Evolutionary conservation across 345 rosid genomes (phyloP).

Genomic region (Eucalyptus coolabah): DNA sequence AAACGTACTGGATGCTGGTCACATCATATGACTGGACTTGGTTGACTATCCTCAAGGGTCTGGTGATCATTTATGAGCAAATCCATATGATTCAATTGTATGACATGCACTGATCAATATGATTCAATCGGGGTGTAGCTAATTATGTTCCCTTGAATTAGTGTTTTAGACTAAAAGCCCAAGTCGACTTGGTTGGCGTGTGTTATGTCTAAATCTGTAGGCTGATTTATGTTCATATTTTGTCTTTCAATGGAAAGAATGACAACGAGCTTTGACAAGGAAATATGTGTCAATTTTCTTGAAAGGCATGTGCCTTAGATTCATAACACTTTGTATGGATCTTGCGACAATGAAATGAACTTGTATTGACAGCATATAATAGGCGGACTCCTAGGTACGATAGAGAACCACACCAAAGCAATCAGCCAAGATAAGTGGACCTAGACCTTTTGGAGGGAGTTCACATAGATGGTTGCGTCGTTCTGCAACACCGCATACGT

Average conservation of each 20-base stretch:
- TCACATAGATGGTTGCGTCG: rapidly evolving
- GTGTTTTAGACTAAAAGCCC: not conserved
- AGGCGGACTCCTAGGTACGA: not conserved
- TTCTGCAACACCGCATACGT: rapidly evolving
- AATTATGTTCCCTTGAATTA: too few relatives aligned
- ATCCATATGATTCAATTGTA: too few relatives aligned
- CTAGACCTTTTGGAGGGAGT: not conserved
- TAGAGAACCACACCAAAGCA: not conserved
- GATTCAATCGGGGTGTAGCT: not conserved
- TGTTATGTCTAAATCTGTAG: not conserved
- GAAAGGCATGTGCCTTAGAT: not conserved
- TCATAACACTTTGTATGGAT: not conserved
- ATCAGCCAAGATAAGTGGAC: not conserved
- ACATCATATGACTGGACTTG: not conserved
- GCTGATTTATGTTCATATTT: not conserved
- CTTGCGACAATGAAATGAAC: not conserved
- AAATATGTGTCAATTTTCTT: not conserved
- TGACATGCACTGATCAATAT: not conserved
- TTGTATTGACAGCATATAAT: not conserved
- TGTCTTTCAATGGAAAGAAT: not conserved
- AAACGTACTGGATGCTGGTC: not conserved
- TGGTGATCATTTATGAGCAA: too few relatives aligned
- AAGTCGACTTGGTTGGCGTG: not conserved
- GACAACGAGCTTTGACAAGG: not conserved
- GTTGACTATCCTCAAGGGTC: not conserved